phyloP scores from a whole-genome alignment of 1,284 basidiomycete genomes.

The Rhodofomes roseus region DNA sequence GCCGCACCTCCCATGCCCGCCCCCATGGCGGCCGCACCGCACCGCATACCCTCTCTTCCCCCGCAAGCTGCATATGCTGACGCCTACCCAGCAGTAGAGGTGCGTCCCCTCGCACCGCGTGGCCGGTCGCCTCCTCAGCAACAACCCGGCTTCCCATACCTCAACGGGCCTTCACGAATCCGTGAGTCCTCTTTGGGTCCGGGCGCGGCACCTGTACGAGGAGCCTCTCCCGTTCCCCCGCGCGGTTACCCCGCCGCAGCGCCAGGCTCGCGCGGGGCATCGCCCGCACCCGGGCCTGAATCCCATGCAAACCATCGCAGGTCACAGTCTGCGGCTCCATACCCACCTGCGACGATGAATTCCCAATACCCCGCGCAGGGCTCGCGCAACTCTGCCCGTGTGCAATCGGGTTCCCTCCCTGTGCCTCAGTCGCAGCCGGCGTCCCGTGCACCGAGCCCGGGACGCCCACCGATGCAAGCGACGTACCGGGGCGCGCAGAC shows the following conservation, averaged over 20 bases:
- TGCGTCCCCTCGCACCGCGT: not conserved
- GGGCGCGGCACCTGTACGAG: not conserved
- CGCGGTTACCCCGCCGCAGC: not conserved
- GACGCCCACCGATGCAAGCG: not conserved
- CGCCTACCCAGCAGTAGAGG: not conserved
- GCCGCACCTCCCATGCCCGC: not conserved
- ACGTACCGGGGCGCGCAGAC: slow-evolving; percentile 57
- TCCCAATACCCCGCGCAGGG: not conserved
- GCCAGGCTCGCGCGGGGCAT: not conserved
- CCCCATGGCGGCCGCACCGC: not conserved
- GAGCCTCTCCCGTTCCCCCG: not conserved
- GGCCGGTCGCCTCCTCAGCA: not conserved
- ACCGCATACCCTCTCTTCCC: not conserved
- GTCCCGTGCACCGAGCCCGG: not conserved
- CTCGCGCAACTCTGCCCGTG: not conserved
- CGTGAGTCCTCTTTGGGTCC: not conserved
- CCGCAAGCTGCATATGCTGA: not conserved
- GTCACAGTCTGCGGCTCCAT: not conserved
- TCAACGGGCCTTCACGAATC: not conserved
- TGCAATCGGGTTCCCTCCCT: not conserved
- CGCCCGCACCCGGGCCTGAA: not conserved
- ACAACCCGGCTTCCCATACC: not conserved
- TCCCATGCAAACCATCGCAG: not conserved
- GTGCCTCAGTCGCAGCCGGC: not conserved
- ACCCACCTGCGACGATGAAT: not conserved